Evolutionary conservation across 2,329 filamentous ascomycete genomes (phyloP).

Genomic region (Elsinoe perseae): DNA sequence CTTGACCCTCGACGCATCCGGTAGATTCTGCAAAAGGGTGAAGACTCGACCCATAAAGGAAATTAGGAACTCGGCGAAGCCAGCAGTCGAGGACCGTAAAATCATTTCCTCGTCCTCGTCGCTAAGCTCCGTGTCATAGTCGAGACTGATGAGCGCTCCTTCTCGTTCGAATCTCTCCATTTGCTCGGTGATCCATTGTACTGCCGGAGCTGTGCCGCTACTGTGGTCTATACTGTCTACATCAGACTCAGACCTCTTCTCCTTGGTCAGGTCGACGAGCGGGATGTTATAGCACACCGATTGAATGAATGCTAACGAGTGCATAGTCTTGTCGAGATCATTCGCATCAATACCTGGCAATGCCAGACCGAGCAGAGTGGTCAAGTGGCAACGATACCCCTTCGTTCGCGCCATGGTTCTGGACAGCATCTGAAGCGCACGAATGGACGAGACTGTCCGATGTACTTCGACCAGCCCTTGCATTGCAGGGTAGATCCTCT

Average conservation of each 20-base stretch:
- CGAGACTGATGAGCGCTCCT: slow-evolving; percentile 74
- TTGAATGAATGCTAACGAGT: slow-evolving; percentile 91
- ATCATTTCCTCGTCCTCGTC: slow-evolving; percentile 84
- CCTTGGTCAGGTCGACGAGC: slow-evolving; percentile 70
- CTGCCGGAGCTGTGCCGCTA: slow-evolving; percentile 53
- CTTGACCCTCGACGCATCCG: slow-evolving; percentile 78
- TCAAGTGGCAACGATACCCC: slow-evolving; percentile 94
- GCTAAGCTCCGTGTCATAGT: slow-evolving; percentile 72
- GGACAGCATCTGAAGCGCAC: slow-evolving; percentile 84
- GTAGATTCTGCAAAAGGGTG: slow-evolving; percentile 87
- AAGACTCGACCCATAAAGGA: slow-evolving; percentile 91
- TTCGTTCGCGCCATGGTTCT: slow-evolving; percentile 87
- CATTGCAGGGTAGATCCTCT: slow-evolving; percentile 93
- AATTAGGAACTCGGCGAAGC: slow-evolving; percentile 84
- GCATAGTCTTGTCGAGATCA: slow-evolving; percentile 90
- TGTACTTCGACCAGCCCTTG: slow-evolving; percentile 97
- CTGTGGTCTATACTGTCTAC: slow-evolving; percentile 27
- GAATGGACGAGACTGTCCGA: slow-evolving; percentile 85
- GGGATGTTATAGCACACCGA: slow-evolving; percentile 94
- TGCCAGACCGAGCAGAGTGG: slow-evolving; percentile 82
- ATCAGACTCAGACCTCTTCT: slow-evolving; percentile 25
- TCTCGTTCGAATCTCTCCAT: slow-evolving; percentile 89
- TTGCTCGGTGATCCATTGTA: slow-evolving; percentile 89
- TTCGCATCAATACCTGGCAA: slow-evolving; percentile 96
- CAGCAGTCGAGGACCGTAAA: slow-evolving; percentile 85